phyloP scores from a whole-genome alignment of 495 filamentous ascomycete genomes.

The Penicillium samsonianum region DNA sequence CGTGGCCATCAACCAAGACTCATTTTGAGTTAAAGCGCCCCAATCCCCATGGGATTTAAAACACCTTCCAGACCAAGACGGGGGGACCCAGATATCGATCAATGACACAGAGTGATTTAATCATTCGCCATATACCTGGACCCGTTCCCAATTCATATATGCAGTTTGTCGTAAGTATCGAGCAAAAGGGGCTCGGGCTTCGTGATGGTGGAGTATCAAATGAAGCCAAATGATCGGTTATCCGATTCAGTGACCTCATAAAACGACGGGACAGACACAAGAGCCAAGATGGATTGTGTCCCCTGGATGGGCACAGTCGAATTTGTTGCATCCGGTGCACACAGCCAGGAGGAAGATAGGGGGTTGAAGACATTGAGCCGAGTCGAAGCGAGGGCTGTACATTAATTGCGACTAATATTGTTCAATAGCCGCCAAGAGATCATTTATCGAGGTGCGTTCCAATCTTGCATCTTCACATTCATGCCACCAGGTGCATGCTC shows the following conservation, averaged over 20 bases:
- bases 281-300: slow-evolving; percentile 18
- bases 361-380: slow-evolving; percentile 4
- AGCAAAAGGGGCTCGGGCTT: slow-evolving; percentile 7
- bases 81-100: slow-evolving; percentile 1
- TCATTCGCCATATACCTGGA: slow-evolving; percentile 7
- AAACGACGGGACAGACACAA: slow-evolving; percentile 21
- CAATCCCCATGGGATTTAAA: slow-evolving; percentile 1
- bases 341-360: not conserved
- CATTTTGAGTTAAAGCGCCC: slow-evolving; percentile 1
- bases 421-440: slow-evolving; percentile 1
- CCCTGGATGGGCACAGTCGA: not conserved
- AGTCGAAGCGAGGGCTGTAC: slow-evolving; percentile 3
- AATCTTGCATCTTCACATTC: slow-evolving; percentile 47
- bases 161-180: slow-evolving; percentile 10
- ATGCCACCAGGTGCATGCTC: slow-evolving; percentile 34
- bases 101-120: not conserved
- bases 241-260: not conserved
- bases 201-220: slow-evolving; percentile 5
- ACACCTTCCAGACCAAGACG: slow-evolving; percentile 8
- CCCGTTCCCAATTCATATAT: slow-evolving; percentile 10
- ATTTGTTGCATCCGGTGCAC: not conserved
- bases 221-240: not conserved
- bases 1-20: slow-evolving; percentile 2
- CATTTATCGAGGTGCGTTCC: slow-evolving; percentile 39
- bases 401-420: not conserved